Evolutionary conservation across 768 basidiomycete genomes (phyloP), one percentile per base, ranked within the genome.

Genomic region (Boletus barrowsii): DNA sequence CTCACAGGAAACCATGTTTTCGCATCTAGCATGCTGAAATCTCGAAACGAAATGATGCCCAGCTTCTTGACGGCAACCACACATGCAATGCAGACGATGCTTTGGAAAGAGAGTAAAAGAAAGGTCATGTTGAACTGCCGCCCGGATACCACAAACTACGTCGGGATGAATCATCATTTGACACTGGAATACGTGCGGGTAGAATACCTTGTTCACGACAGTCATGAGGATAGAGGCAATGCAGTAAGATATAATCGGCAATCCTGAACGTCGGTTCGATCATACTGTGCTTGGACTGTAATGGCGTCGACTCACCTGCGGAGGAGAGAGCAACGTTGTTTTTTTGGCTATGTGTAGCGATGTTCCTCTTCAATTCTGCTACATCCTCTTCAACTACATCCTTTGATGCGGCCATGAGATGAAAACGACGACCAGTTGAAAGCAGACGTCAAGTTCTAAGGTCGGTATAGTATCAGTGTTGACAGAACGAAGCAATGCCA

Each of bases 71-170:
- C 87, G 2, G 73, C 49, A 22, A 75, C 64, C 18, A 98, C 97
- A 67, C 88, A 92, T 3, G 76, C 67, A 17, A 89, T 83, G 70
- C 94, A 98, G 59, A 99, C 95, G 30, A 80, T 72, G 2, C 91
- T 92, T 68, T 99, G 97, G 52, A 98, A 90, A 53, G 87, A 86
- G 36, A 98, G 79, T 39, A 99, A 82, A 42, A 98, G 78, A 68
- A 98, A 98, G 60, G 90, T 98, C 97, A 98, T 98, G 59, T 90
- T 92, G 73, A 98, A 99, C 62, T 90, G 72, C 30, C 79, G 79
- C 6, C 97, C 97, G 2, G 95, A 98, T 8, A 98, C 96, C 53
- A 98, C 93, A 62, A 89, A 98, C 90, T 98, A 63, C 35, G 45
- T 33, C 44, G 10, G 26, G 18, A 35, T 62, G 53, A 60, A 50